Conservation (phyloP, 73 alveolate genomes). For the Stentor coeruleus region DNA sequence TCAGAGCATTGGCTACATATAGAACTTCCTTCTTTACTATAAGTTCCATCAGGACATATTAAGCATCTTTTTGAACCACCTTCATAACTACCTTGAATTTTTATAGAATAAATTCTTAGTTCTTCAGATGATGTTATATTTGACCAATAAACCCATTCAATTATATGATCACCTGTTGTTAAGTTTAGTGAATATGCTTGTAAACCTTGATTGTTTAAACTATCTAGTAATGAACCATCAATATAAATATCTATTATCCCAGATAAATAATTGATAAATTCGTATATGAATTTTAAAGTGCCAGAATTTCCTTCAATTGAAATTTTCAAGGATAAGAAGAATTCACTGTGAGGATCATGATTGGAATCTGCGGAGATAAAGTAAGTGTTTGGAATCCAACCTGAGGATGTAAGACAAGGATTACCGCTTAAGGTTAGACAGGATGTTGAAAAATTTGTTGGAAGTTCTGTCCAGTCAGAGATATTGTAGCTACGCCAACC, state of each 20-base stretch:
- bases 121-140: not conserved
- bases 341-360: not conserved
- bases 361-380: not conserved
- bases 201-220: not conserved
- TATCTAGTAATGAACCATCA: not conserved
- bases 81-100: conserved; percentile 5
- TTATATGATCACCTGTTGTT: not conserved
- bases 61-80: not conserved
- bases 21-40: not conserved
- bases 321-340: not conserved
- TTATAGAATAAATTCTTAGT: not conserved
- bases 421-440: not conserved
- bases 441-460: not conserved
- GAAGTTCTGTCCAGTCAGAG: not conserved
- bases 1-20: not conserved
- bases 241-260: not conserved
- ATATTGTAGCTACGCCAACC: not conserved
- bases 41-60: not conserved
- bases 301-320: not conserved
- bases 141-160: not conserved
- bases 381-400: not conserved
- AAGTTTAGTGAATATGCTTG: not conserved
- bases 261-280: not conserved
- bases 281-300: not conserved
- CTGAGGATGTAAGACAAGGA: not conserved